Base-by-base conservation (phyloP, 306 rosid species). In the Quercus bicolor region DNA sequence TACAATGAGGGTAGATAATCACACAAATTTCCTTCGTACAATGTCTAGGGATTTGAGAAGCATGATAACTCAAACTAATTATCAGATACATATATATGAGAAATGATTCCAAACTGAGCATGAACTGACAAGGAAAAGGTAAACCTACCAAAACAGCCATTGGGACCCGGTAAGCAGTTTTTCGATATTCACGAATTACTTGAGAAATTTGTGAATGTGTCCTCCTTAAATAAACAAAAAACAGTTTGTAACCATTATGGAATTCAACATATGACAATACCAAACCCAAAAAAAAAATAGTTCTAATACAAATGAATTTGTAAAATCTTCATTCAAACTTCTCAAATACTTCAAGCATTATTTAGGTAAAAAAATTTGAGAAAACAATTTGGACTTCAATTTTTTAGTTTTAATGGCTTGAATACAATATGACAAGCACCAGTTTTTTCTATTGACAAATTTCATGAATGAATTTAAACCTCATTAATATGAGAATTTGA, bases 171-270 rank as follows among this genome's bases (percentile, higher is more conserved):
- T 94, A 94, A 77, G 90, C 20, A 24, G 97, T 94, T 85, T 94
- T 94, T 68, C 88, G 84, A 80, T 90, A 82, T 85, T 94, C 98
- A 5, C 93, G 91, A 64, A 94, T 56, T 68, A 94, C 93, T 85
- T 92, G 98, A 82, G 97, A 83, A 79, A 94, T 89, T 81, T 94
- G 98, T 53, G 98, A 88, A 85, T 94, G 98, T 2, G 98, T 94
- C 89, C 98, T 92, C 97, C 98, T 94, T 79, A 64, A 76, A 66
- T 21, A 61, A 62, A 79, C 56, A 77, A 4, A 83, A 57, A 78
- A 78, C 16, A 54, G 51, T 68, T 33, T 52, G 69, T 7, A 48
- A 62, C 15, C 20, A 76, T 75, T 77, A 60, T 34, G 9, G 18
- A 66, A 61, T 68, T 21, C 14, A 72, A 29, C 51, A 43, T 69